Conservation (phyloP, 2,329 filamentous ascomycete species). For the Drechslerella coelobrocha region DNA sequence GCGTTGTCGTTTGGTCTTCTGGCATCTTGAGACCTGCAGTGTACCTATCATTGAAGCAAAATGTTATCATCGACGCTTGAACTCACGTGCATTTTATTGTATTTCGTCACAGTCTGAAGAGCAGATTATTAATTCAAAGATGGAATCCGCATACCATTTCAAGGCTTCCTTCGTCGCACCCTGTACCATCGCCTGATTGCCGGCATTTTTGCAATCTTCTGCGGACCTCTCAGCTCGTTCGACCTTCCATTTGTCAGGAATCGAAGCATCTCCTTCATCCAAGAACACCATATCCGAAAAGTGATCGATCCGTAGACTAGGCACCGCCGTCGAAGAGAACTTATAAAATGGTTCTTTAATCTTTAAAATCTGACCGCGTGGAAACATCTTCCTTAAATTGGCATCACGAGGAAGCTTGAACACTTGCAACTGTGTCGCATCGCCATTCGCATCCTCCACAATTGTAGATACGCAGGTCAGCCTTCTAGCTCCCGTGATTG, state of each 20-base stretch:
- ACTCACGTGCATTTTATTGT: neutral
- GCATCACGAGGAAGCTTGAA: constrained; percentile 9
- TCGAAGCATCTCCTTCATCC: constrained; percentile 13
- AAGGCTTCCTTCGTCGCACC: constrained; percentile 14
- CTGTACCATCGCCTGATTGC: constrained; percentile 17
- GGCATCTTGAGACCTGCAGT: constrained; percentile 3
- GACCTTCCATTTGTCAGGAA: constrained; percentile 19
- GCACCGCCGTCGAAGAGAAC: constrained; percentile 15
- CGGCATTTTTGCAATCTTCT: constrained; percentile 13
- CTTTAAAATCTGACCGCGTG: constrained; percentile 15
- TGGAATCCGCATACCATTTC: constrained; percentile 19
- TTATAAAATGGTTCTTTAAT: constrained; percentile 36
- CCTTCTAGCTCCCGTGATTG: constrained; percentile 2
- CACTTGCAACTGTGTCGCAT: constrained; percentile 19
- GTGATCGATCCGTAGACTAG: constrained; percentile 36
- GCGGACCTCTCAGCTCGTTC: neutral
- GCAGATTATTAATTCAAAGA: neutral
- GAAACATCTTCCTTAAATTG: constrained; percentile 15
- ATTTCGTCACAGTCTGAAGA: no score
- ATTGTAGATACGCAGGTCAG: constrained; percentile 14
- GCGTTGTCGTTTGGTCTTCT: neutral
- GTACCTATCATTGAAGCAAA: constrained; percentile 16
- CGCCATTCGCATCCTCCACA: constrained; percentile 18
- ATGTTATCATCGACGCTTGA: neutral
- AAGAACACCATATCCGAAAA: constrained; percentile 25